Conservation (phyloP, 2,329 filamentous ascomycete genomes). For the Fonsecaea pedrosoi region DNA sequence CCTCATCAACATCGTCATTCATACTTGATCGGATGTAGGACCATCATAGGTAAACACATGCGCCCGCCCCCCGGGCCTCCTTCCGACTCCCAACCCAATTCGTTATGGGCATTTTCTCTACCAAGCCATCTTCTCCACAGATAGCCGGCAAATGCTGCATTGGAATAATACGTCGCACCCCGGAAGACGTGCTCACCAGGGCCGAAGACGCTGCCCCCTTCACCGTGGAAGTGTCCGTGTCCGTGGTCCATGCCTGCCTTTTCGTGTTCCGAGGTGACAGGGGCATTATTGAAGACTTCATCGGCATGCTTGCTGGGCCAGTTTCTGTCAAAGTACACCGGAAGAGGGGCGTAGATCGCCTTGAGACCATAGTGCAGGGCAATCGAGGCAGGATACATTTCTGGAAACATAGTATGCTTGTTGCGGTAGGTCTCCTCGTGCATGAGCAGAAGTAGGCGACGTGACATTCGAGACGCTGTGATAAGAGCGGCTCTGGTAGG, state of each 20-base stretch:
- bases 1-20: conserved; percentile 28
- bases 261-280: conserved; percentile 57
- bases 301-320: conserved; percentile 63
- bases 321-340: conserved; percentile 63
- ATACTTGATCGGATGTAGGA: conserved; percentile 40
- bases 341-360: conserved; percentile 70
- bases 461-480: conserved; percentile 71
- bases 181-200: conserved; percentile 62
- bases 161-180: conserved; percentile 62
- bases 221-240: conserved; percentile 43
- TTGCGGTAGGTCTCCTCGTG: conserved; percentile 73
- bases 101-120: conserved; percentile 36
- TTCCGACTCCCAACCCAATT: conserved; percentile 34
- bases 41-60: conserved; percentile 42
- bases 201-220: conserved; percentile 56
- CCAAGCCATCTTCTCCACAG: conserved; percentile 65
- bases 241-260: conserved; percentile 52
- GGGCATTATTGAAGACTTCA: conserved; percentile 62
- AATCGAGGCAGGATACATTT: conserved; percentile 77
- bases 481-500: conserved; percentile 75
- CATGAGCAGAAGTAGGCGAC: conserved; percentile 72
- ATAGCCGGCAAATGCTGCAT: conserved; percentile 60
- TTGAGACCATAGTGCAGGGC: conserved; percentile 79
- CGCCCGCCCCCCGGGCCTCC: conserved; percentile 32
- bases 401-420: conserved; percentile 75